Percentiles rank a stretch among this genome's conserved stretches.
Evolutionary conservation across 257 asterid species (phyloP).

Genomic region (Scutellaria galericulata): DNA sequence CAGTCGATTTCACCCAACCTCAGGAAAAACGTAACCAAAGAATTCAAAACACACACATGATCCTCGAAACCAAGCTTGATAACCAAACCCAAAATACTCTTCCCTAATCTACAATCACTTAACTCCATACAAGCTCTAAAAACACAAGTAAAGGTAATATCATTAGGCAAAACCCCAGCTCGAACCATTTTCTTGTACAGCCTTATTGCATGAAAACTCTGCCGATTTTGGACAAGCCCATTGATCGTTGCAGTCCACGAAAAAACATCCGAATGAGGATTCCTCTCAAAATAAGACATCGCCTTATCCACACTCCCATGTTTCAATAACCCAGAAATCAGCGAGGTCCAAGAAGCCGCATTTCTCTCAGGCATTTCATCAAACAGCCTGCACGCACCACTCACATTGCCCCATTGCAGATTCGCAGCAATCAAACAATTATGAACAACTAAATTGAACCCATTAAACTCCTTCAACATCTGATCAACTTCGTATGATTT

Average conservation of each 20-base stretch:
- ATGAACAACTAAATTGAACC: conserved; percentile 68
- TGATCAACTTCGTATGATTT: conserved; percentile 56
- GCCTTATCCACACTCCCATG: conserved; percentile 64
- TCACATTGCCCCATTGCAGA: conserved; percentile 58
- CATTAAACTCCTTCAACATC: conserved; percentile 71
- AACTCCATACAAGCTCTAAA: conserved; percentile 65
- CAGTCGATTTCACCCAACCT: conserved; percentile 51
- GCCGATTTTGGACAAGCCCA: conserved; percentile 70
- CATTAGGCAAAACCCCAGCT: conserved; percentile 63
- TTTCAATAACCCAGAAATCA: conserved; percentile 65
- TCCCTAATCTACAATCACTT: conserved; percentile 58
- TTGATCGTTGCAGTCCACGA: conserved; percentile 73
- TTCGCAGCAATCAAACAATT: conserved; percentile 70
- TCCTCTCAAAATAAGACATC: conserved; percentile 58
- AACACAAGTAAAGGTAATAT: conserved; percentile 65
- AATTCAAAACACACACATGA: conserved; percentile 62
- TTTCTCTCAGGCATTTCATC: conserved; percentile 90
- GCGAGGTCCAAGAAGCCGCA: conserved; percentile 78
- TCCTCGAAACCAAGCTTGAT: conserved; percentile 63
- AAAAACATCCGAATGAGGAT: conserved; percentile 55
- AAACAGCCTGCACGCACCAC: conserved; percentile 59
- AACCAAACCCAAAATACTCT: conserved; percentile 55
- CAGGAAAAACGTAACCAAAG: conserved; percentile 59
- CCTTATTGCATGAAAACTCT: conserved; percentile 55
- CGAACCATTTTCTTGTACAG: conserved; percentile 57